phyloP scores from a whole-genome alignment of 352 stramenopile genomes.

The Phytophthora litchii region DNA sequence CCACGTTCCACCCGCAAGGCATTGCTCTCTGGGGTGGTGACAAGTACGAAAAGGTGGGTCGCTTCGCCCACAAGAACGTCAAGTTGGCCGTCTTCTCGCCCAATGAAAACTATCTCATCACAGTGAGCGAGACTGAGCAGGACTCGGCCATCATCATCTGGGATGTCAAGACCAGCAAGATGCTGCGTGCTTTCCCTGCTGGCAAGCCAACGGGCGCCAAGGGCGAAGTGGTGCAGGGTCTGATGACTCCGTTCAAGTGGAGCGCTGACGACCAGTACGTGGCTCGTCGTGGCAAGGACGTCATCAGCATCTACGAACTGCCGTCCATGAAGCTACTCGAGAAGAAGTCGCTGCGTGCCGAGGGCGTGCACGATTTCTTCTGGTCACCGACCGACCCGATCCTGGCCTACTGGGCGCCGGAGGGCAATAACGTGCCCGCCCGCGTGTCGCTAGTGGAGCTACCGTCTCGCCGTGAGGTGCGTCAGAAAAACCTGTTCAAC shows the following conservation, averaged over 20 bases:
- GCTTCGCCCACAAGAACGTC: slow-evolving; percentile 96
- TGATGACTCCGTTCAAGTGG: slow-evolving; percentile 95
- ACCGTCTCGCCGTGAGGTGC: slow-evolving; percentile 93
- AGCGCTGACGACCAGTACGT: slow-evolving; percentile 96
- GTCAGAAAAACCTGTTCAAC: slow-evolving; percentile 99
- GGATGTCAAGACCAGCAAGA: slow-evolving; percentile 92
- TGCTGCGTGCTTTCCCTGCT: slow-evolving; percentile 84
- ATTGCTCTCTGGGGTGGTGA: slow-evolving; percentile 97
- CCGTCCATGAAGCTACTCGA: slow-evolving; percentile 97
- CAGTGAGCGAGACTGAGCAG: slow-evolving; percentile 93
- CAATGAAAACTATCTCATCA: slow-evolving; percentile 97
- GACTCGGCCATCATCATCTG: slow-evolving; percentile 97
- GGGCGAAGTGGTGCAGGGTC: slow-evolving; percentile 75
- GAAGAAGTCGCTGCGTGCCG: slow-evolving; percentile 95
- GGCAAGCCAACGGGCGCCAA: slow-evolving; percentile 79
- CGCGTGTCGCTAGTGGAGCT: slow-evolving; percentile 98
- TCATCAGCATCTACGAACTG: slow-evolving; percentile 95
- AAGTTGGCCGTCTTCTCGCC: slow-evolving; percentile 95
- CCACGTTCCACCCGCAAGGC: slow-evolving; percentile 97
- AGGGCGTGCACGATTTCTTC: slow-evolving; percentile 97
- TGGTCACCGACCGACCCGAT: slow-evolving; percentile 97
- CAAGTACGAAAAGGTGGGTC: slow-evolving; percentile 97
- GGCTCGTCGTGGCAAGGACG: slow-evolving; percentile 93
- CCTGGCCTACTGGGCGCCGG: slow-evolving; percentile 96
- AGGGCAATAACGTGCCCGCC: slow-evolving; percentile 94